phyloP scores from a whole-genome alignment of 441 rosid species.

The Adansonia grandidieri region DNA sequence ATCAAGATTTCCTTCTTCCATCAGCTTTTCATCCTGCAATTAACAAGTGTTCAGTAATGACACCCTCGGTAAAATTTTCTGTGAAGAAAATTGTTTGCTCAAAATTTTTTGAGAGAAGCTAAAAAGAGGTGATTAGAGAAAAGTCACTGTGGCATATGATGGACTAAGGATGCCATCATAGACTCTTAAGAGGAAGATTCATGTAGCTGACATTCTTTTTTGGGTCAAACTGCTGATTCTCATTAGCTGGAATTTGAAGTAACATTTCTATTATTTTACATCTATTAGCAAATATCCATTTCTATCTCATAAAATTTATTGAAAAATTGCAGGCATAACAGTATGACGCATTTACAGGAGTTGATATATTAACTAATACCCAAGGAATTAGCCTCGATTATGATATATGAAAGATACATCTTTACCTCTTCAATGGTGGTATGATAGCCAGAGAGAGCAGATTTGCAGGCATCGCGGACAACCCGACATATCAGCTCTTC shows the following conservation, averaged over 20 bases:
- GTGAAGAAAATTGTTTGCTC: not conserved
- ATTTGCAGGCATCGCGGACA: conserved; percentile 79
- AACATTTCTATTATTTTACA: not conserved
- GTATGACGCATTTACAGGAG: not conserved
- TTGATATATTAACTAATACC: not conserved
- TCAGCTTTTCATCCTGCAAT: conserved; percentile 72
- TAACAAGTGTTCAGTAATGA: not conserved
- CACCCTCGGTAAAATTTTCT: not conserved
- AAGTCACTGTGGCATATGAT: not conserved
- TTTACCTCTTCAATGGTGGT: conserved; percentile 85
- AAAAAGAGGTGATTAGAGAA: not conserved
- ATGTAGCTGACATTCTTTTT: not conserved
- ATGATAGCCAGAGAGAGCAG: conserved; percentile 73
- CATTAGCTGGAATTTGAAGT: not conserved
- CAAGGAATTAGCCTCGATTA: not conserved
- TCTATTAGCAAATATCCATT: not conserved
- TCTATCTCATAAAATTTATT: not conserved
- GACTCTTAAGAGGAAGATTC: not conserved
- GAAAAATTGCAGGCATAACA: not conserved
- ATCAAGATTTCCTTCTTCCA: conserved; percentile 50
- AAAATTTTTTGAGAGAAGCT: not conserved
- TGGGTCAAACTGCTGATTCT: not conserved
- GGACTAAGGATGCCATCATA: not conserved
- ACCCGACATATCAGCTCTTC: conserved; percentile 86
- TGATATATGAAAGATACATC: conserved; percentile 9